Base-by-base conservation (phyloP, 106 monocot genomes). In the Platanthera zijinensis region DNA sequence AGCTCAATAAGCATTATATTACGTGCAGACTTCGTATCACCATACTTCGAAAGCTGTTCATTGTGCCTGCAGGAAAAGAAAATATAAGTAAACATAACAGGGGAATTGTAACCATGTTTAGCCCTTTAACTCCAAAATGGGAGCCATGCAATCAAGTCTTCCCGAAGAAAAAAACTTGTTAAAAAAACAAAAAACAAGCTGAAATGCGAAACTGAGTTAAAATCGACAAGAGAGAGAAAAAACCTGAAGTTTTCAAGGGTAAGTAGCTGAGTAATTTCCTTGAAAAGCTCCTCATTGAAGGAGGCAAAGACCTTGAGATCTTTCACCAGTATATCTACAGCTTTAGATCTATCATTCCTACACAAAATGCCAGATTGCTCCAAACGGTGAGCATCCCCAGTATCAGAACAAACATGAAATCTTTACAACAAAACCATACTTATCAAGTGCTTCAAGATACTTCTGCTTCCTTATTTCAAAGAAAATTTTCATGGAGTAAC, bases 381-480 rank as follows among this genome's bases (percentile, higher is more conserved):
- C 22, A 8, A 39, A 67, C 25, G 32, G 67, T 67, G 9, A 7
- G 11, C 8, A 67, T 67, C 67, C 32, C 10, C 6, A 39, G 10
- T 50, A 62, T 48, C 21, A 76, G 62, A 64, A 50, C 50, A 76
- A 76, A 61, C 21, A 19, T 21, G 59, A 61, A 47, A 51, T 30
- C 14, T 14, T 10, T 1, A 72, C 48, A 50, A 12, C 61, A 66
- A 57, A 64, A 49, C 64, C 78, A 11, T 52, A 95, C 95, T 87
- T 88, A 73, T 95, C 95, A 73, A 95, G 88, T 39, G 95, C 95
- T 86, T 95, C 95, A 73, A 95, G 92, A 76, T 95, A 95, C 84
- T 95, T 92, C 75, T 95, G 95, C 80, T 95, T 95, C 78, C 95
- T 88, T 66, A 95, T 95, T 85, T 95, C 95, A 73, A 95, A 95